Base-by-base conservation (phyloP, 108 stramenopile species). In the Chaetoceros tenuissimus region DNA sequence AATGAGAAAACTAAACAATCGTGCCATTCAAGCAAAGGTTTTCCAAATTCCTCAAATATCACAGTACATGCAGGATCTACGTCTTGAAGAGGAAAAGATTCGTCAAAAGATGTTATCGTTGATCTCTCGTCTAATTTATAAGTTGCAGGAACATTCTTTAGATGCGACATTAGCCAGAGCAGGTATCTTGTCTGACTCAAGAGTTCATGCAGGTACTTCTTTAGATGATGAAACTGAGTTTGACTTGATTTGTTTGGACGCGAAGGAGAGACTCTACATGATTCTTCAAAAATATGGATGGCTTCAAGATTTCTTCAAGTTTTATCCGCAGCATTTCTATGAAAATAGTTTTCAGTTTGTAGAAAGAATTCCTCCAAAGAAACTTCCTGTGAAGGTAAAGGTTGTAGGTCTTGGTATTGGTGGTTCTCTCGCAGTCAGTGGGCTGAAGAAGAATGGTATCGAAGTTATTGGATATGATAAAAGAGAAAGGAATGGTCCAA, bases 331-430 rank as follows among this genome's bases (percentile, higher is more conserved):
- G 24, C 68, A 69, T 48, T 69, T 69, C 30, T 69, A 69, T 26
- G 68, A 69, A 53, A 69, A 69, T 61, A 57, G 48, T 48, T 69
- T 69, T 51, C 54, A 55, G 28, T 69, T 69, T 50, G 68, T 69
- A 31, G 51, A 69, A 1, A 23, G 46, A 13, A 63, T 69, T 23
- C 68, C 68, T 0, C 1, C 19, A 2, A 69, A 69, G 55, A 62
- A 62, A 46, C 28, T 69, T 8, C 53, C 55, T 25, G 68, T 69
- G 21, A 69, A 62, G 46, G 68, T 69, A 0, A 69, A 63, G 19
- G 68, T 69, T 22, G 55, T 69, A 55, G 68, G 68, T 2, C 48
- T 62, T 2, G 68, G 68, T 24, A 63, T 69, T 57, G 68, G 54
- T 30, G 68, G 68, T 17, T 57, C 55, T 46, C 54, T 69, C 31